Conservation (phyloP, 352 stramenopile genomes). For the Aphanomyces astaci region DNA sequence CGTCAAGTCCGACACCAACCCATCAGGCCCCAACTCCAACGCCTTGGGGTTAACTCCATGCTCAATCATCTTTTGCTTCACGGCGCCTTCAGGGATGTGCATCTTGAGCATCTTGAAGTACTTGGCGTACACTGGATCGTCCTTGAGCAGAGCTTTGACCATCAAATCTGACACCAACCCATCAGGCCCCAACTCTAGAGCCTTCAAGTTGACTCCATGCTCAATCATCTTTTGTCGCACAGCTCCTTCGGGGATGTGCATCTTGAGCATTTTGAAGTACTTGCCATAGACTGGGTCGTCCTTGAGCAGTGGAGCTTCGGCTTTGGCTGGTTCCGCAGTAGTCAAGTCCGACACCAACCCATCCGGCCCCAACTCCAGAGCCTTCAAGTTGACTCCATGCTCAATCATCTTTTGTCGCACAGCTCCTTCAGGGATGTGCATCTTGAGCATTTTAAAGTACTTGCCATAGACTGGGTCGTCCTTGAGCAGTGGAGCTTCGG, state of each 20-base stretch:
- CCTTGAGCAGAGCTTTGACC: too few relatives aligned
- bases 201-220: slow-evolving; percentile 28
- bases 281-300: slow-evolving; percentile 59
- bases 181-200: slow-evolving; percentile 16
- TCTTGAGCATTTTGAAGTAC: slow-evolving; percentile 93
- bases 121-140: slow-evolving; percentile 61
- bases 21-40: slow-evolving; percentile 16
- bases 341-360: slow-evolving; percentile 1
- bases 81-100: slow-evolving; percentile 74
- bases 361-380: slow-evolving; percentile 17
- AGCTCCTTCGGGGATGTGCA: slow-evolving; percentile 75
- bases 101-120: slow-evolving; percentile 94
- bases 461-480: slow-evolving; percentile 62
- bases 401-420: slow-evolving; percentile 77
- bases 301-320: slow-evolving; percentile 24
- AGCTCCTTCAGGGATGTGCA: slow-evolving; percentile 78
- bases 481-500: slow-evolving; percentile 30
- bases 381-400: slow-evolving; percentile 27
- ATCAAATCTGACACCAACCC: slow-evolving; percentile 11
- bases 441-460: slow-evolving; percentile 92
- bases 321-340: background rate
- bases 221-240: slow-evolving; percentile 77
- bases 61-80: slow-evolving; percentile 73
- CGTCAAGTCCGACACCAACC: background rate
- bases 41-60: slow-evolving; percentile 27